Conservation (phyloP, 192 early-diverging fungal genomes). For the Linderina pennispora region DNA sequence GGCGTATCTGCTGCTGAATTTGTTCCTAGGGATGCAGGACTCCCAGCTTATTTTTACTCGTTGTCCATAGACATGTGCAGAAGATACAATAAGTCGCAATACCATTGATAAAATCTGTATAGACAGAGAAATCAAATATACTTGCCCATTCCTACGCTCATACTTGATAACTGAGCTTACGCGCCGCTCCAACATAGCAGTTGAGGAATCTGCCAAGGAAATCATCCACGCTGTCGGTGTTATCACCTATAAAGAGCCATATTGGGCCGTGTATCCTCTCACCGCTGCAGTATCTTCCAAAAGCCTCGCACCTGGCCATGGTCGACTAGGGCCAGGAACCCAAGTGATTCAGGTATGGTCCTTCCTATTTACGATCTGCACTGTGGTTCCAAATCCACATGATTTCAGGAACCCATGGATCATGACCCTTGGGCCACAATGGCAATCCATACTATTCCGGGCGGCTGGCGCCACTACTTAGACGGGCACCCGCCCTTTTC, state of each 20-base stretch:
- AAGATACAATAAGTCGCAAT: background rate
- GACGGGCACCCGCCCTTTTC: too few relatives aligned
- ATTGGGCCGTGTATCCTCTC: conserved; percentile 39
- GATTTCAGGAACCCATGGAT: too few relatives aligned
- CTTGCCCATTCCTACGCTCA: conserved; percentile 31
- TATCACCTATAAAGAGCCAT: conserved; percentile 17
- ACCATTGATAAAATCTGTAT: background rate
- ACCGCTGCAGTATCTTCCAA: conserved; percentile 31
- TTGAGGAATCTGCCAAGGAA: conserved; percentile 42
- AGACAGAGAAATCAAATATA: conserved; percentile 7
- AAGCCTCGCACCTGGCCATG: conserved; percentile 17
- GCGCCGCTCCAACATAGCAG: conserved; percentile 30
- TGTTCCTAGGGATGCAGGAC: conserved; percentile 44
- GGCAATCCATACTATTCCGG: too few relatives aligned
- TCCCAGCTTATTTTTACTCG: conserved; percentile 20
- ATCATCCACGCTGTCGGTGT: conserved; percentile 34
- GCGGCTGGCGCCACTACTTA: too few relatives aligned
- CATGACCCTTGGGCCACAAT: too few relatives aligned
- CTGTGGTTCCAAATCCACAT: too few relatives aligned
- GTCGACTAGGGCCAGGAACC: conserved; percentile 20
- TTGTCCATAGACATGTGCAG: conserved; percentile 1
- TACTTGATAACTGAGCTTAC: conserved; percentile 42
- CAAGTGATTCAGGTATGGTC: conserved; percentile 42
- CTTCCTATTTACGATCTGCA: conserved; percentile 37
- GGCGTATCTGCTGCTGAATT: conserved; percentile 34